Conservation (phyloP, 176 grass and related monocot species). For the Alopecurus myosuroides region DNA sequence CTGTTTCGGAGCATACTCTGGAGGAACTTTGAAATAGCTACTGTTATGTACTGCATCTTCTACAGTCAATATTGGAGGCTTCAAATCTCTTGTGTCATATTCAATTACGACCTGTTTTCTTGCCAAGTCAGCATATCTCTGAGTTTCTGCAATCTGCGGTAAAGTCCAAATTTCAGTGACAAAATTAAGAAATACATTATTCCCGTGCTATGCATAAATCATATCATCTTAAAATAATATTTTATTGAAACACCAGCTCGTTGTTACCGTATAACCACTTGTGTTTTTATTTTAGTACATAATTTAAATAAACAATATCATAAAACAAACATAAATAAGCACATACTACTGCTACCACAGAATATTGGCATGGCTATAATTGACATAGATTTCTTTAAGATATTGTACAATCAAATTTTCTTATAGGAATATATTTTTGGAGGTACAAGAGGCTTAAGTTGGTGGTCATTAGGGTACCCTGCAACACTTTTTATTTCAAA, state of each 20-base stretch:
- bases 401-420: not conserved
- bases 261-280: not conserved
- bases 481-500: no score
- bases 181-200: not conserved
- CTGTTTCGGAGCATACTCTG: slow-evolving; percentile 35
- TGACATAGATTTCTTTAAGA: not conserved
- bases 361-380: not conserved
- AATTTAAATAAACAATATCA: not conserved
- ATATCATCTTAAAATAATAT: not conserved
- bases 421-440: not conserved
- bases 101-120: slow-evolving; percentile 54
- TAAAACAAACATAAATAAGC: not conserved
- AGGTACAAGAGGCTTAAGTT: no score
- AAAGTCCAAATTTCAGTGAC: not conserved
- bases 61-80: slow-evolving; percentile 50
- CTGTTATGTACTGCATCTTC: slow-evolving; percentile 59
- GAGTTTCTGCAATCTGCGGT: slow-evolving; percentile 78
- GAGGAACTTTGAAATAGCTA: slow-evolving; percentile 50
- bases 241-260: not conserved
- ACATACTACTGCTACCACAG: not conserved
- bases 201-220: not conserved
- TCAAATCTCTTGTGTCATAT: slow-evolving; percentile 50
- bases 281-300: not conserved
- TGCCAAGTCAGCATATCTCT: slow-evolving; percentile 67
- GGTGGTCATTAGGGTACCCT: no score